Conservation (phyloP, 2,329 filamentous ascomycete species). For the Claviceps purpurea region DNA sequence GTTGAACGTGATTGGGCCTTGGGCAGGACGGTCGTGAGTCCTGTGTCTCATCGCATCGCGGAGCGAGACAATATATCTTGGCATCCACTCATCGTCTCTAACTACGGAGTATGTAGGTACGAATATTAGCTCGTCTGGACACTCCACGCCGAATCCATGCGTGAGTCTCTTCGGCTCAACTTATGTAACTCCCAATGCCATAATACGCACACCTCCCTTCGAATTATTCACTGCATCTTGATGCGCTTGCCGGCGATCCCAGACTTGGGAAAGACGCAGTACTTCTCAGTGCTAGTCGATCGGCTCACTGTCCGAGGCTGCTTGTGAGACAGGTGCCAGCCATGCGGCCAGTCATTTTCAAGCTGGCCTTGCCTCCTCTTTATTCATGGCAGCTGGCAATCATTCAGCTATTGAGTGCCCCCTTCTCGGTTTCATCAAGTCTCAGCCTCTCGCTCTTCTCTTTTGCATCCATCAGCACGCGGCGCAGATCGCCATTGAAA, state of each 20-base stretch:
- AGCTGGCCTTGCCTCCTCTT: neutral
- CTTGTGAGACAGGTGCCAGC: neutral
- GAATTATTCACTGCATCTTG: neutral
- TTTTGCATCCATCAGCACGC: neutral
- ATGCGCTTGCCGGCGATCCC: neutral
- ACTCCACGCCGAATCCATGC: neutral
- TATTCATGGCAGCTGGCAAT: neutral
- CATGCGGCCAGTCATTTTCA: neutral
- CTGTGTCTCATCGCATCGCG: constrained; percentile 1
- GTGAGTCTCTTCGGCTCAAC: neutral
- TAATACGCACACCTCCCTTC: neutral
- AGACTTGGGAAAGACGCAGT: neutral
- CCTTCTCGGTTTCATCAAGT: neutral
- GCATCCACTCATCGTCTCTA: neutral
- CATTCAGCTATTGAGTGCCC: neutral
- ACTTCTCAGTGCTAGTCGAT: neutral
- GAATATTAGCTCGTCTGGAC: neutral
- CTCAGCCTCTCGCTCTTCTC: neutral
- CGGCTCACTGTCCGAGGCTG: neutral
- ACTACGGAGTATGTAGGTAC: too few relatives aligned
- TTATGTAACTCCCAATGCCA: neutral
- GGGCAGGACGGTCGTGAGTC: neutral
- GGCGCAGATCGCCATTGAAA: too few relatives aligned
- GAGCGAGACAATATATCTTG: constrained; percentile 1
- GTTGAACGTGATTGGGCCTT: neutral